Evolutionary conservation across 345 rosid genomes (phyloP).

Genomic region (Carallia brachiata): DNA sequence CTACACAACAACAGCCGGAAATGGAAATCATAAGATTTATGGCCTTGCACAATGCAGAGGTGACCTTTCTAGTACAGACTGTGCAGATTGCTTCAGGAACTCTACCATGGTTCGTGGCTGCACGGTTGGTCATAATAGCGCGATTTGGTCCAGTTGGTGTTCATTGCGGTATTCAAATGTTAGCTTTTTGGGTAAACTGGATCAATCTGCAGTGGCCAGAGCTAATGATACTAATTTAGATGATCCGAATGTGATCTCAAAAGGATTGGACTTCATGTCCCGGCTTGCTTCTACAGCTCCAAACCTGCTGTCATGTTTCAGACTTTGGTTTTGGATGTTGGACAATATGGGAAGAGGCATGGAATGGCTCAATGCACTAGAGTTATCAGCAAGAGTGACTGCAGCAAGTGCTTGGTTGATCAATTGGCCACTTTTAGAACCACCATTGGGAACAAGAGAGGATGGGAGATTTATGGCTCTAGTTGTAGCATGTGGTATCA

Average conservation of each 20-base stretch:
- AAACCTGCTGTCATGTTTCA: slow-evolving; percentile 27
- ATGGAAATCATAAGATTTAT: slow-evolving; percentile 22
- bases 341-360: slow-evolving; percentile 37
- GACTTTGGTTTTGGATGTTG: slow-evolving; percentile 31
- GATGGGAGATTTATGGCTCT: slow-evolving; percentile 47
- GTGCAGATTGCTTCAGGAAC: slow-evolving; percentile 33
- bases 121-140: slow-evolving; percentile 20
- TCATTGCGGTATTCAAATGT: slow-evolving; percentile 31
- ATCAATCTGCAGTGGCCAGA: slow-evolving; percentile 27
- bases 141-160: slow-evolving; percentile 41
- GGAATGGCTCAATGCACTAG: slow-evolving; percentile 50
- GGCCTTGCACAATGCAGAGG: slow-evolving; percentile 44
- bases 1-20: slow-evolving; percentile 23
- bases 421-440: slow-evolving; percentile 29
- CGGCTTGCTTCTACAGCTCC: slow-evolving; percentile 32
- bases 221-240: slow-evolving; percentile 35
- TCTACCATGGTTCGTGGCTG: slow-evolving; percentile 18
- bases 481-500: slow-evolving; percentile 49
- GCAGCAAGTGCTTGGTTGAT: slow-evolving; percentile 32
- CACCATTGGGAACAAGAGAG: slow-evolving; percentile 37
- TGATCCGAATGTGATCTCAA: slow-evolving; percentile 27
- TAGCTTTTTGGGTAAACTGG: slow-evolving; percentile 33
- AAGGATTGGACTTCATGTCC: slow-evolving; percentile 33
- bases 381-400: slow-evolving; percentile 33
- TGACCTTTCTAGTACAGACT: slow-evolving; percentile 29